Evolutionary conservation across 257 asterid species (phyloP).

Genomic region (Lithospermum erythrorhizon): DNA sequence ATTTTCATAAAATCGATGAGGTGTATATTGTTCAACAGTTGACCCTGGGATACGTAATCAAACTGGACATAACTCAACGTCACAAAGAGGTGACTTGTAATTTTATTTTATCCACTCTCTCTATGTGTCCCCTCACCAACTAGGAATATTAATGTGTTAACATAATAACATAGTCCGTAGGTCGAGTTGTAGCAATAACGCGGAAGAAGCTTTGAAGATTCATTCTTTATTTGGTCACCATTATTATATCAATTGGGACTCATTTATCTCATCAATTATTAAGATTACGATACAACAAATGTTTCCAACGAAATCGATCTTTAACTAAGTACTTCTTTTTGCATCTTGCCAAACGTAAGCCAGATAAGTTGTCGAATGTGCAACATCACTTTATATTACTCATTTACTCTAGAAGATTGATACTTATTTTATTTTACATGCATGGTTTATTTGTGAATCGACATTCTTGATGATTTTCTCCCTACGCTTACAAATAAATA

Average conservation of each 20-base stretch:
- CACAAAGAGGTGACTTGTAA: background rate
- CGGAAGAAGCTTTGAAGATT: constrained; percentile 13
- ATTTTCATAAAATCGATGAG: no score
- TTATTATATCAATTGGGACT: no score
- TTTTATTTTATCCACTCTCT: background rate
- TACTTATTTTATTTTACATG: no score
- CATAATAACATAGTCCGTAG: background rate
- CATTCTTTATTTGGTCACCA: constrained; percentile 8
- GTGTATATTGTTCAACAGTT: no score
- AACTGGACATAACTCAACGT: background rate
- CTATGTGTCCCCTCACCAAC: background rate
- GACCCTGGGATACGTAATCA: background rate
- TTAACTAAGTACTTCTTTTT: background rate
- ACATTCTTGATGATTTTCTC: no score
- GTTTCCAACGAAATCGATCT: background rate
- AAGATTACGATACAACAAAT: background rate
- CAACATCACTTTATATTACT: background rate
- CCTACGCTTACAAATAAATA: no score
- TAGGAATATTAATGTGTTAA: background rate
- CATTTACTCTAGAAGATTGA: background rate
- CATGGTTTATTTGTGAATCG: background rate
- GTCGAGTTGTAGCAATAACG: constrained; percentile 5
- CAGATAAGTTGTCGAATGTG: background rate
- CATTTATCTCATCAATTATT: background rate
- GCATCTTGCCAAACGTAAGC: background rate